Base-by-base conservation (phyloP, 1,284 basidiomycete genomes). In the Cryptococcus sp. region DNA sequence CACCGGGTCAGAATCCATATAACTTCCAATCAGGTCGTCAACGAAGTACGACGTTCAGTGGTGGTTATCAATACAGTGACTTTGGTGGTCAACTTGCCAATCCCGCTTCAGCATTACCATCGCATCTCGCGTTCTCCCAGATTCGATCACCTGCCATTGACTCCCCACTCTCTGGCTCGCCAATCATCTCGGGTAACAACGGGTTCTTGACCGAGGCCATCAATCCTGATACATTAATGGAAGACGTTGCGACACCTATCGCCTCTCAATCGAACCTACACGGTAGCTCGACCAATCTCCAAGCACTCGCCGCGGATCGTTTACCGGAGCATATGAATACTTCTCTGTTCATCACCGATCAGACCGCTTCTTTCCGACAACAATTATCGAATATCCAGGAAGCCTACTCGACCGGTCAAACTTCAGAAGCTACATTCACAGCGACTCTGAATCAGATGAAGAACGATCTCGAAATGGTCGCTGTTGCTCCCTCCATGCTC, bases 31-130 rank as follows among this genome's bases (percentile, higher is more conserved):
- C 56, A 1, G 66, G 68, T 34, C 54, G 71, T 32, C 69, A 69
- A 52, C 47, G 71, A 24, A 66, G 71, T 2, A 66, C 71, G 10
- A 73, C 71, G 0, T 66, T 73, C 28, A 72, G 69, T 54, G 71
- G 69, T 4, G 61, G 61, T 2, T 61, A 56, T 23, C 48, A 58
- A 46, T 54, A 55, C 47, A 46, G 42, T 34, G 48, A 46, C 13
- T 36, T 56, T 36, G 7, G 52, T 52, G 16, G 23, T 19, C 42
- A n/a, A 22, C 23, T 32, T 4, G 25, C 37, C 28, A 19, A 37
- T 18, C 10, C 50, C 37, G 49, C 50, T 32, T 59, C 57, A 2
- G 64, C 67, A 10, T 59, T 71, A 0, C 70, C 71, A 3, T 39
- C 64, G 4, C 69, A 71, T 53, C 52, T 71, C 34, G 49, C 64